Base-by-base conservation (phyloP, 805 yeast species). In the Kluyveromyces dobzhanskii region DNA sequence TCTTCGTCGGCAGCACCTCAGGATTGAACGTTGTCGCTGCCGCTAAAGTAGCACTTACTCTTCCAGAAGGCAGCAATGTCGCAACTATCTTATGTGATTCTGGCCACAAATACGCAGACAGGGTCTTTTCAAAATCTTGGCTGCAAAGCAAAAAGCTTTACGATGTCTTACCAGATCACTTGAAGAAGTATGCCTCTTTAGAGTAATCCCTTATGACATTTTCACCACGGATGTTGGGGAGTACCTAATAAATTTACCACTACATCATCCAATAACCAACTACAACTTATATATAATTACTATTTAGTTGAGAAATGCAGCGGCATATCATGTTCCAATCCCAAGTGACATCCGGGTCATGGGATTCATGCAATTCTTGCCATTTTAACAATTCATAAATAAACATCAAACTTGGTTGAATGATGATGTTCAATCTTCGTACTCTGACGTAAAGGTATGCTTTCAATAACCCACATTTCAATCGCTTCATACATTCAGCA, bases 1-100 rank as follows among this genome's bases (percentile, higher is more conserved):
- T 88, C 34, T 88, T 78, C 52, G 69, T 87, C 4, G 97, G 97
- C 17, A 95, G 95, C 34, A 86, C 96, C 3, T 79, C 88, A 32
- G 92, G 92, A 12, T 68, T 88, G 54, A 88, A 88, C 54, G 96
- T 87, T 32, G 94, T 77, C 32, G 96, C 95, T 23, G 96, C 97
- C 12, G 68, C 71, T 32, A 75, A 77, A 54, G 78, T 85, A 14
- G 95, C 96, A 3, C 61, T 77, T 59, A 55, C 65, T 5, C 70
- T 86, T 38, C 95, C 95, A 2, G 86, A 83, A 50, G 76, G 78
- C 23, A 66, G 83, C 9, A 87, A 85, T 44, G 82, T 88, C 18
- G 96, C 85, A 23, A 88, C 97, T 0, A 71, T 88, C n/a, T 66
- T 88, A 45, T 84, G 92, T 37, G 97, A 88, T 57, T 78, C 92